Conservation (phyloP, 2,329 filamentous ascomycete species). For the Neoascochyta sp. region DNA sequence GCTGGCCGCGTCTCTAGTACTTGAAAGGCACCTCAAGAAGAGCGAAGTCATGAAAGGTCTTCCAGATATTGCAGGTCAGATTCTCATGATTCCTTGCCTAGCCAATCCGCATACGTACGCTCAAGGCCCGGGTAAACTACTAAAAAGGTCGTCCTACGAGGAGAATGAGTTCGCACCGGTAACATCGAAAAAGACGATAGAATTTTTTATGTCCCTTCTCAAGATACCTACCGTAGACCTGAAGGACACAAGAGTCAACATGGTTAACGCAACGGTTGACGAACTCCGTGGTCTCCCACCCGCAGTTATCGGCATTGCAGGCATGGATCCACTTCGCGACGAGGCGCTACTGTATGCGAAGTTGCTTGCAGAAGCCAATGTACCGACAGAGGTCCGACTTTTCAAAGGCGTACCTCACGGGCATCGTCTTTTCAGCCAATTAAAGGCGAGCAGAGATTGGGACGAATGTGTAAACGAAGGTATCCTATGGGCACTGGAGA, state of each 20-base stretch:
- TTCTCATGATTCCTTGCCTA: slow-evolving; percentile 39
- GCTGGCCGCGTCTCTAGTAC: slow-evolving; percentile 45
- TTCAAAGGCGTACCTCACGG: slow-evolving; percentile 55
- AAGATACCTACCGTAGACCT: slow-evolving; percentile 19
- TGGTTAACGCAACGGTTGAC: slow-evolving; percentile 30
- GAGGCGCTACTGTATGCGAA: slow-evolving; percentile 49
- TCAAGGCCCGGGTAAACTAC: slow-evolving; percentile 37
- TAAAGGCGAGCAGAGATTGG: slow-evolving; percentile 43
- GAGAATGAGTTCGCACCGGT: slow-evolving; percentile 50
- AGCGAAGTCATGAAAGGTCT: slow-evolving; percentile 23
- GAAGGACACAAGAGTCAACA: slow-evolving; percentile 32
- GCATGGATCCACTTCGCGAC: slow-evolving; percentile 49
- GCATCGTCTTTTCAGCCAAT: slow-evolving; percentile 46
- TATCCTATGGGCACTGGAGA: slow-evolving; percentile 42
- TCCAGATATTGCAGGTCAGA: slow-evolving; percentile 47
- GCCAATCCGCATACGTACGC: slow-evolving; percentile 37
- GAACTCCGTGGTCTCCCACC: slow-evolving; percentile 46
- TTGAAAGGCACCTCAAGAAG: slow-evolving; percentile 45
- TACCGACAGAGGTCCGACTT: slow-evolving; percentile 48
- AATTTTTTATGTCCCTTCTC: slow-evolving; percentile 30
- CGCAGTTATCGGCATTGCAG: slow-evolving; percentile 49
- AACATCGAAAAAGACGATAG: slow-evolving; percentile 37
- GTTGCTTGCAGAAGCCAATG: slow-evolving; percentile 43
- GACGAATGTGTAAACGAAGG: slow-evolving; percentile 45
- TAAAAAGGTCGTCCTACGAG: slow-evolving; percentile 43